Percentiles rank a stretch among this genome's conserved stretches.
Evolutionary conservation across 805 yeast species (phyloP).

Genomic region (Sugiyamaella lignohabitans): DNA sequence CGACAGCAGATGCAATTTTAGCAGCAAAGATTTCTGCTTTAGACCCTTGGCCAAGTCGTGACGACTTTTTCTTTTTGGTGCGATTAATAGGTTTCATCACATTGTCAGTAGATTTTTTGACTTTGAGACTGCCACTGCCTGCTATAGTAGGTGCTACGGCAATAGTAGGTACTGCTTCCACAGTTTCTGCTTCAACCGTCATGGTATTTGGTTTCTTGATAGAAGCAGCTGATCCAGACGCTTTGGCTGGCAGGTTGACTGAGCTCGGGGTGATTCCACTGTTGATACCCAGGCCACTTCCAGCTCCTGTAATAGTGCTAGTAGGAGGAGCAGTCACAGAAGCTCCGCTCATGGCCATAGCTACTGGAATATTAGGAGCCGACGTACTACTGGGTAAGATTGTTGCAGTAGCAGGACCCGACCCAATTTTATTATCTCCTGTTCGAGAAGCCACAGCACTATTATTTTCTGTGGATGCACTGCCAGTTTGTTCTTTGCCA

Average conservation of each 20-base stretch:
- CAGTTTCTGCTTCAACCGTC: conserved; percentile 60
- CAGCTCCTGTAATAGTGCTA: background rate
- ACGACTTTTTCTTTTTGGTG: conserved; percentile 32
- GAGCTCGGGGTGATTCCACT: too few relatives aligned
- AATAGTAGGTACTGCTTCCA: conserved; percentile 41
- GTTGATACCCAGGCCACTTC: too few relatives aligned
- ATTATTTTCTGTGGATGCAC: too few relatives aligned
- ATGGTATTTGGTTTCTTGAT: conserved; percentile 24
- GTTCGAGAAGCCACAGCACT: too few relatives aligned
- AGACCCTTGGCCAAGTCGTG: conserved; percentile 41
- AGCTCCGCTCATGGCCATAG: too few relatives aligned
- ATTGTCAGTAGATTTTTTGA: conserved; percentile 24
- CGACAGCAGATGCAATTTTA: conserved; percentile 87
- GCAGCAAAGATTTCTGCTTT: conserved; percentile 95
- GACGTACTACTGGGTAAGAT: background rate
- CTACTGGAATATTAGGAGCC: background rate
- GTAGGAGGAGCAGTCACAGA: background rate
- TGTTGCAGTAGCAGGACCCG: background rate
- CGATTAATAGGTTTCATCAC: conserved; percentile 10
- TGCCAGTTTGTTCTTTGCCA: too few relatives aligned
- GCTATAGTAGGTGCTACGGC: conserved; percentile 24
- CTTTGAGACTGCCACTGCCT: conserved; percentile 11
- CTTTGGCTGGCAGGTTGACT: conserved; percentile 4
- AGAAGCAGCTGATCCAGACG: conserved; percentile 6
- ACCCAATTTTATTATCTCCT: too few relatives aligned